phyloP scores from a whole-genome alignment of 805 yeast genomes.

The Candida insectalens region DNA sequence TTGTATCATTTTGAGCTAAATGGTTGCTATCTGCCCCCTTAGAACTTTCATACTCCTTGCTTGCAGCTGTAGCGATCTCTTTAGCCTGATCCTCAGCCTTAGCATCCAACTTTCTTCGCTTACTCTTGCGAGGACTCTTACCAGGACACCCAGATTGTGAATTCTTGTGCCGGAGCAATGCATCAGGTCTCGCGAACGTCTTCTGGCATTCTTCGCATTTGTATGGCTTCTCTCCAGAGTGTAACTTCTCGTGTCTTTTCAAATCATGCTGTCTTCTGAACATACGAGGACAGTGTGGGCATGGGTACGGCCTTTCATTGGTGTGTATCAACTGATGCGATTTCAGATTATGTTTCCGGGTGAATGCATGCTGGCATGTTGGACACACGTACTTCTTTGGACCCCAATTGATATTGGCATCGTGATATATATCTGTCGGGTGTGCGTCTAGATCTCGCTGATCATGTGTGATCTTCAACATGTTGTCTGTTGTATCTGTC shows the following conservation, averaged over 20 bases:
- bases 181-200: slow-evolving; percentile 67
- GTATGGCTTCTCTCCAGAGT: slow-evolving; percentile 67
- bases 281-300: slow-evolving; percentile 48
- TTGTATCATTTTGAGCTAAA: too few relatives aligned
- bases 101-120: too few relatives aligned
- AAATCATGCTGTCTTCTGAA: slow-evolving; percentile 72
- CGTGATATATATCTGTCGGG: too few relatives aligned
- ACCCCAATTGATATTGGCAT: too few relatives aligned
- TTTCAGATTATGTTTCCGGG: slow-evolving; percentile 66
- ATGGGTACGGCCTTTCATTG: slow-evolving; percentile 50
- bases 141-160: slow-evolving; percentile 21
- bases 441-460: too few relatives aligned
- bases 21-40: background rate
- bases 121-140: background rate
- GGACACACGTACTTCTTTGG: slow-evolving; percentile 42
- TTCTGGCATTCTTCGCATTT: slow-evolving; percentile 52
- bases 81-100: too few relatives aligned
- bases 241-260: slow-evolving; percentile 66
- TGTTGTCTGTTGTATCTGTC: background rate
- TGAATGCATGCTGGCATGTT: slow-evolving; percentile 53
- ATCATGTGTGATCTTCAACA: background rate
- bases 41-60: background rate
- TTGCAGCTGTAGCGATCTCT: too few relatives aligned
- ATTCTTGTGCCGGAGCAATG: slow-evolving; percentile 59
- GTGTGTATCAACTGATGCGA: slow-evolving; percentile 66